Evolutionary conservation across 371 early-diverging fungal genomes (phyloP), one percentile per base, ranked within the genome.

Genomic region (Chytridium lagenaria): DNA sequence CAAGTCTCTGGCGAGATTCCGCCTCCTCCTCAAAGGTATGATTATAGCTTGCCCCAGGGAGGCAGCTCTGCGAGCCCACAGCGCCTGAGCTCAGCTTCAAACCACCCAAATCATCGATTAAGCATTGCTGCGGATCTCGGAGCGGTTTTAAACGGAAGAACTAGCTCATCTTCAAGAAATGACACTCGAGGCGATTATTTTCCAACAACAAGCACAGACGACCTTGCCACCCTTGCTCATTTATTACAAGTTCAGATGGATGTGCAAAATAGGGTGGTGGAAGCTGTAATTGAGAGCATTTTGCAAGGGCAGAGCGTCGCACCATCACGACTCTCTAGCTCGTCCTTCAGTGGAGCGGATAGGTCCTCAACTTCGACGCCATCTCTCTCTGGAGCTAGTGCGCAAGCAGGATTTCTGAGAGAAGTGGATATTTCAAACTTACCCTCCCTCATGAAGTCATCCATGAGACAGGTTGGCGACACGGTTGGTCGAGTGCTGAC

Each of bases 401-500:
- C n/a, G n/a, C 66, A 66, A 49, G 66, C 15, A 39, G n/a, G 37
- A 7, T 57, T 57, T 30, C 36, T 67, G 28, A 38, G 55, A 1
- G 67, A 75, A 0, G 26, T 70, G 10, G 78, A 73, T 33, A 44
- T 73, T 16, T 34, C 52, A 7, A 63, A 73, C 30, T n/a, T 80
- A n/a, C 73, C 80, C 0, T 68, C 75, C 1, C 50, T 75, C 1
- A 44, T 77, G 28, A n/a, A 65, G 44, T 50, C 36, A 36, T 78
- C 78, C 5, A 67, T 73, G 31, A 39, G 59, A 38, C 76, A 71
- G 30, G 72, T 81, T 1, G 50, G 50, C 5, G 75, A 76, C 19
- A 81, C 77, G 1, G 71, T 87, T 22, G 71, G 75, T 7, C 78
- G 81, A 52, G 44, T 88, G n/a, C 69, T 82, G 0, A 49, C 51